Conservation (phyloP, 371 early-diverging fungal genomes). For the Apophysomyces variabilis region DNA sequence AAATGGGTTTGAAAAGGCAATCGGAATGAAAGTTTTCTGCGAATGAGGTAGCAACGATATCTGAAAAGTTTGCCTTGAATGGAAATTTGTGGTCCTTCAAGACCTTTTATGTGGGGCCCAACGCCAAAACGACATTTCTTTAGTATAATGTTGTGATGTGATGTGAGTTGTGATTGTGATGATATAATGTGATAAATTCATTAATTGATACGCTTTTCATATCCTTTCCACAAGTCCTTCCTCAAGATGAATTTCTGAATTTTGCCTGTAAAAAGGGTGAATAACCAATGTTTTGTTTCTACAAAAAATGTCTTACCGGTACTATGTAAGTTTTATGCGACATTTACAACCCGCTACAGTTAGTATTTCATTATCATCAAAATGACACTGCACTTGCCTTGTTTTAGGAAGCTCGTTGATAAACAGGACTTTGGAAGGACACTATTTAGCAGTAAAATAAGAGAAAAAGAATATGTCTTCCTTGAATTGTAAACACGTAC, state of each 20-base stretch:
- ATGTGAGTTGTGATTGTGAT: too few species aligned
- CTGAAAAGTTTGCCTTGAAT: too few species aligned
- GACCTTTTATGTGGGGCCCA: too few species aligned
- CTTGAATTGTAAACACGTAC: conserved; percentile 16
- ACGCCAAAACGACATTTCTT: too few species aligned
- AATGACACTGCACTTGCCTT: conserved; percentile 20
- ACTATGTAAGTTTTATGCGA: conserved; percentile 10
- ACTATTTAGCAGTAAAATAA: conserved; percentile 15
- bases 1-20: too few species aligned
- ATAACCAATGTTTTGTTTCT: neutral
- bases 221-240: conserved; percentile 27
- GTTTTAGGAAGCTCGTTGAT: conserved; percentile 40
- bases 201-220: conserved; percentile 31
- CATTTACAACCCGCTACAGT: neutral
- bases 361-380: neutral
- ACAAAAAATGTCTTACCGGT: conserved; percentile 28
- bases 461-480: neutral
- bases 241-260: conserved; percentile 39
- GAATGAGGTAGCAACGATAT: too few species aligned
- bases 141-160: too few species aligned
- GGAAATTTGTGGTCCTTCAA: too few species aligned
- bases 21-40: too few species aligned
- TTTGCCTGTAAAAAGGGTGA: conserved; percentile 28
- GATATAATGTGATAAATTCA: too few species aligned
- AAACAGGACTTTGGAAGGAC: conserved; percentile 39